Evolutionary conservation across 179 eudicot species (phyloP).

Genomic region (Silene vulgaris): DNA sequence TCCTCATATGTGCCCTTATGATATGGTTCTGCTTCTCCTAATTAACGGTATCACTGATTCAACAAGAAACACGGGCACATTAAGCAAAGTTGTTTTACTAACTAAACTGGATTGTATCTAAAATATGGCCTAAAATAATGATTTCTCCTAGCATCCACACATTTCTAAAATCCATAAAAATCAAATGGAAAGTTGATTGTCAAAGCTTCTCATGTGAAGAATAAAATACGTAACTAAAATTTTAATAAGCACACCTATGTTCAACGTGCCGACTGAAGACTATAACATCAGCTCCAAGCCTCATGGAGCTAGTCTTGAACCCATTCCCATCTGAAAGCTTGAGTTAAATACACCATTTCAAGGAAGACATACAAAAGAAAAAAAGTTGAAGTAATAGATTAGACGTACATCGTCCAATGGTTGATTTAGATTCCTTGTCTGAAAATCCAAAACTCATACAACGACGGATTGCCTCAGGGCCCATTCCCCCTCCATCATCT

Average conservation of each 20-base stretch:
- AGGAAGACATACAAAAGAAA: neutral
- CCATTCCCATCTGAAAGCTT: slow-evolving; percentile 89
- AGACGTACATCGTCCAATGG: slow-evolving; percentile 78
- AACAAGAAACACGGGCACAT: neutral
- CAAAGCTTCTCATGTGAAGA: neutral
- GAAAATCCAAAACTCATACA: slow-evolving; percentile 97
- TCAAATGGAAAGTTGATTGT: neutral
- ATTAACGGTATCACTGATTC: neutral
- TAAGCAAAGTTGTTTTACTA: neutral
- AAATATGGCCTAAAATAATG: neutral
- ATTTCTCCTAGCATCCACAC: neutral
- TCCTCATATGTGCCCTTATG: no score
- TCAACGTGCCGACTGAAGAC: slow-evolving; percentile 56
- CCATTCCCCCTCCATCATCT: slow-evolving; percentile 99
- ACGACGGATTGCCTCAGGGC: slow-evolving; percentile 63
- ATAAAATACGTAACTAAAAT: neutral
- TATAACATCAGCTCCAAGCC: slow-evolving; percentile 91
- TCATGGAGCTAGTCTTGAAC: slow-evolving; percentile 89
- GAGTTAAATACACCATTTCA: slow-evolving; percentile 22
- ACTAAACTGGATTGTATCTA: neutral
- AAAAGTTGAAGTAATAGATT: neutral
- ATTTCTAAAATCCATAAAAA: neutral
- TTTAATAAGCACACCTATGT: slow-evolving; percentile 36
- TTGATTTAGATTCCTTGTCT: slow-evolving; percentile 60
- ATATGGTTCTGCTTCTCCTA: neutral